Evolutionary conservation across 2,329 filamentous ascomycete species (phyloP).

Genomic region (Septoria linicola): DNA sequence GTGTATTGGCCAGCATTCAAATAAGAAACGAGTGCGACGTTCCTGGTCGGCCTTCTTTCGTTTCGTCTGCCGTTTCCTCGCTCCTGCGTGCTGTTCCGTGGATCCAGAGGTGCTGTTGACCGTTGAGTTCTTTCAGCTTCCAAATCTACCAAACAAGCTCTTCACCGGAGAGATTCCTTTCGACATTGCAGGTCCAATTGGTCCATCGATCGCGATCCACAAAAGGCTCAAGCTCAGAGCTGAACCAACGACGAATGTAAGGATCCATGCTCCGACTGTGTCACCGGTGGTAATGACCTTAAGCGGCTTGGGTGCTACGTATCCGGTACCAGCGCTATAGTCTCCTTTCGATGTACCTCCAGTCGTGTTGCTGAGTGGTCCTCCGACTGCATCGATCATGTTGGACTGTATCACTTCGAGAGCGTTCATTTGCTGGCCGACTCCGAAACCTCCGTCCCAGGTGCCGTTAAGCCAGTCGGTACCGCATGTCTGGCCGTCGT

Average conservation of each 20-base stretch:
- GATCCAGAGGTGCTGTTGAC: no score
- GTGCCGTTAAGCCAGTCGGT: conserved; percentile 43
- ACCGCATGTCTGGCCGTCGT: conserved; percentile 47
- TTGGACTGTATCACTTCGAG: conserved; percentile 53
- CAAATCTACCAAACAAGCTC: no score
- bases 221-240: no score
- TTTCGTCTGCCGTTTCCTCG: no score
- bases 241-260: conserved; percentile 20
- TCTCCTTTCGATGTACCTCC: conserved; percentile 44
- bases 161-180: no score
- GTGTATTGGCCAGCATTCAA: no score
- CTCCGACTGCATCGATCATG: conserved; percentile 40
- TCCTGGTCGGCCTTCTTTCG: no score
- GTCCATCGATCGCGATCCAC: no score
- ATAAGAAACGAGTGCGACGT: no score
- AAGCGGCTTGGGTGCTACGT: conserved; percentile 26
- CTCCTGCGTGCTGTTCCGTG: no score
- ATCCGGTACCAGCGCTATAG: conserved; percentile 21
- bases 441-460: conserved; percentile 51
- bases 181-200: no score
- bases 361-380: conserved; percentile 49
- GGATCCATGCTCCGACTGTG: conserved; percentile 23
- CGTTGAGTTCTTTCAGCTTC: no score
- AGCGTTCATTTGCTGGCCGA: conserved; percentile 59
- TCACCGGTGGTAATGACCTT: conserved; percentile 27